phyloP scores from a whole-genome alignment of 2,329 filamentous ascomycete genomes.

The Colletotrichum higginsianum region DNA sequence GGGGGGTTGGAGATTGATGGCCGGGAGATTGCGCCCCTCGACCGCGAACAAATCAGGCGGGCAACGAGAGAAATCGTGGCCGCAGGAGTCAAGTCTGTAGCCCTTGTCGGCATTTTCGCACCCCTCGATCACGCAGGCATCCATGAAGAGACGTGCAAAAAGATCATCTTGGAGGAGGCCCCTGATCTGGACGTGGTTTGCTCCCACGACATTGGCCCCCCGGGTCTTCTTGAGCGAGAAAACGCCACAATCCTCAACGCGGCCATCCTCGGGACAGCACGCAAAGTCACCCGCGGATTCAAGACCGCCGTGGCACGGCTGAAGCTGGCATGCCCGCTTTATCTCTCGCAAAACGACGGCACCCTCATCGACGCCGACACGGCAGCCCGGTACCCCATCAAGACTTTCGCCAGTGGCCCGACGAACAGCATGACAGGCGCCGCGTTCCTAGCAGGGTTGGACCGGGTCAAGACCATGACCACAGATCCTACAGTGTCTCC shows the following conservation, averaged over 20 bases:
- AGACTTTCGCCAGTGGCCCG: slow-evolving; percentile 68
- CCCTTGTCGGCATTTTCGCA: slow-evolving; percentile 62
- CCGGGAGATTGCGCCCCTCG: slow-evolving; percentile 57
- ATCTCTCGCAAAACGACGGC: slow-evolving; percentile 68
- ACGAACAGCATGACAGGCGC: slow-evolving; percentile 69
- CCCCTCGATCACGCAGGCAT: slow-evolving; percentile 59
- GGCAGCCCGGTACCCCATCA: slow-evolving; percentile 65
- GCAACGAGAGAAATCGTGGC: slow-evolving; percentile 52
- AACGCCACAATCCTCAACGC: slow-evolving; percentile 71
- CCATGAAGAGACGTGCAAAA: slow-evolving; percentile 60
- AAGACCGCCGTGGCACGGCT: slow-evolving; percentile 61
- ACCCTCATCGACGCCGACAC: slow-evolving; percentile 64
- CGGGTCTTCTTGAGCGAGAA: slow-evolving; percentile 62
- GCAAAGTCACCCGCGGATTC: slow-evolving; percentile 63
- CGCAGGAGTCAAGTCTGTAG: slow-evolving; percentile 55
- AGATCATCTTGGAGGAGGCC: slow-evolving; percentile 53
- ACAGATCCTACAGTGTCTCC: slow-evolving; percentile 5
- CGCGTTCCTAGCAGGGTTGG: slow-evolving; percentile 66
- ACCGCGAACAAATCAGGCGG: slow-evolving; percentile 55
- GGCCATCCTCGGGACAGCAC: slow-evolving; percentile 63
- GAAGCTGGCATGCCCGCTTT: slow-evolving; percentile 59
- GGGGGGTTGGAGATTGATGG: slow-evolving; percentile 66
- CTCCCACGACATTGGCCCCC: slow-evolving; percentile 60
- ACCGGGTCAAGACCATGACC: slow-evolving; percentile 46
- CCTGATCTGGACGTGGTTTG: slow-evolving; percentile 57